Base-by-base conservation (phyloP, 805 yeast genomes). In the Suhomyces prunicola region DNA sequence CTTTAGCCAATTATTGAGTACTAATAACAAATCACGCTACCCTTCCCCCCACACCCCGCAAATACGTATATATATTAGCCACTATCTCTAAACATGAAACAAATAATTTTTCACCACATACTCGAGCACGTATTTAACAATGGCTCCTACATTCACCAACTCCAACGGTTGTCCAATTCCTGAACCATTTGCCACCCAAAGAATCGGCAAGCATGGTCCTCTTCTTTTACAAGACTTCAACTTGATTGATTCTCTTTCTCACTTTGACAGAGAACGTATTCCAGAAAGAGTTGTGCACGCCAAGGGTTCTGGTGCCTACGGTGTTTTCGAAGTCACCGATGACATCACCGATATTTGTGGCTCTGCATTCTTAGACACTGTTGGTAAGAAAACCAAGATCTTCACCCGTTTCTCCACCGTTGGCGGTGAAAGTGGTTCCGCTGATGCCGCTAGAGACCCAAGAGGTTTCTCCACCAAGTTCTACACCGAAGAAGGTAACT, bases 141-240 rank as follows among this genome's bases (percentile, higher is more conserved):
- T 75, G 79, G 77, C 85, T 60, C 87, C 90, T 50, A 77, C 75
- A 24, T 85, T 78, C 65, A 86, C 93, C 2, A 87, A 88, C 53
- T 80, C 90, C 47, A 84, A 83, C 65, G 96, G 96, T 48, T 77
- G 80, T 62, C 93, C 94, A n/a, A 79, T 87, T 51, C 82, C 86
- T 35, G 88, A 86, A 62, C 87, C 88, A 24, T 77, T 76, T 56
- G 82, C 84, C 41, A 66, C 85, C 7, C 80, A 79, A 62, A 69
- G 77, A 56, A 72, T 84, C 35, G 84, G 85, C 58, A 76, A 77
- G 9, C 77, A 69, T 45, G 88, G 88, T 23, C 87, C 87, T 9
- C 68, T 83, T 48, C 71, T 84, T 50, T 61, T 84, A 46, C 86
- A 83, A 66, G 88, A 84, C 66, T 72, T 74, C 64, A 82, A 83